Base-by-base conservation (phyloP, 2,329 filamentous ascomycete species). In the Chrysosporium queenslandicum region DNA sequence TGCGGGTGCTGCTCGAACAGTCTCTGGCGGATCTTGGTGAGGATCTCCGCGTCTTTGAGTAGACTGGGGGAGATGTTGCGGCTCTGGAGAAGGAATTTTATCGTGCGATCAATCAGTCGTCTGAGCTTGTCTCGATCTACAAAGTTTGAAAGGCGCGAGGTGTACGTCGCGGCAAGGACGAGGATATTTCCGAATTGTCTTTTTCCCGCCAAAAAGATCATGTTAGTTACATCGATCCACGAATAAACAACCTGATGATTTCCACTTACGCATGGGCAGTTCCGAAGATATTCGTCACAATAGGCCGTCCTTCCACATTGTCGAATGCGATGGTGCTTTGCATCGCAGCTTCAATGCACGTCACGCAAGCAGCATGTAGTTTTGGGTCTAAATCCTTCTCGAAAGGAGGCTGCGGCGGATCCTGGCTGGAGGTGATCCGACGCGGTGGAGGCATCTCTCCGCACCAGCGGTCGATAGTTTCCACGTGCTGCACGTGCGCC, bases 151-250 rank as follows among this genome's bases (percentile, higher is more conserved):
- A 94, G 76, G 3, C 74, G 77, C 43, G 91, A 86, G 56, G 77
- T 79, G 68, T 82, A 90, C 2, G 85, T 86, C 1, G 91, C 89
- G 23, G 87, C 82, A 2, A 98, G 79, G n/a, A 94, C 87, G 46
- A 97, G 75, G 63, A 96, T 80, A 65, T 97, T 97, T 54, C 92
- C 91, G 74, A 94, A 98, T 87, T 98, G 92, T 4, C 90, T 94
- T 57, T 4, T 42, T 54, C 63, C 61, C 23, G 67, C 60, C 57
- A 53, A 48, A 36, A 34, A 40, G 7, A 2, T 18, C 3, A 4
- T 48, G 37, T 53, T 43, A 49, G 32, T 49, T 2, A 30, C n/a
- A 7, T 20, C 12, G 9, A 6, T 14, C 9, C 12, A 6, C 12
- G n/a, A 20, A 18, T 48, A 25, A n/a, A n/a, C 18, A 6, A 3